phyloP scores from a whole-genome alignment of 2,329 filamentous ascomycete genomes.

The Pseudogymnoascus sp. region DNA sequence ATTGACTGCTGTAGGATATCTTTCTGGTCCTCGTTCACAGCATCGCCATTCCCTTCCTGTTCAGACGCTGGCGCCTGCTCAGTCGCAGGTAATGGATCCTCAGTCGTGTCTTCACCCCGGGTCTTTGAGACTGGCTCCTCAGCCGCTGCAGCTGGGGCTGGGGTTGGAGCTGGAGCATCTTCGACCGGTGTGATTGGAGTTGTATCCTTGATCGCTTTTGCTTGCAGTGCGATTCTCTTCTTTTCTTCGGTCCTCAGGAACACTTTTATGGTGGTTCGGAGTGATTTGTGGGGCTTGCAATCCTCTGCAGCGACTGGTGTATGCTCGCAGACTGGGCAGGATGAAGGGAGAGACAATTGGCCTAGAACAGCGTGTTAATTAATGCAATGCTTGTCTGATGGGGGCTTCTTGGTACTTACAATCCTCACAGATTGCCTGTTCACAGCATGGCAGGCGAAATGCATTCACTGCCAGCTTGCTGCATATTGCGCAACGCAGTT shows the following conservation, averaged over 20 bases:
- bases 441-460: slow-evolving; percentile 87
- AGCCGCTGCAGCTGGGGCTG: slow-evolving; percentile 11
- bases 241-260: slow-evolving; percentile 89
- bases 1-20: slow-evolving; percentile 33
- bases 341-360: slow-evolving; percentile 65
- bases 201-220: slow-evolving; percentile 32
- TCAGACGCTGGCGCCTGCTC: slow-evolving; percentile 11
- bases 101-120: slow-evolving; percentile 12
- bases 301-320: slow-evolving; percentile 77
- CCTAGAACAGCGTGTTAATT: slow-evolving; percentile 40
- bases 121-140: slow-evolving; percentile 4
- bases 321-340: slow-evolving; percentile 90
- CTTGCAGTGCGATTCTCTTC: slow-evolving; percentile 63
- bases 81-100: slow-evolving; percentile 9
- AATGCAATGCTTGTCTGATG: slow-evolving; percentile 9
- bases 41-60: slow-evolving; percentile 11
- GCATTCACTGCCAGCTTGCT: slow-evolving; percentile 86
- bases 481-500: slow-evolving; percentile 89
- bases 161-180: slow-evolving; percentile 11
- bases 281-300: slow-evolving; percentile 79
- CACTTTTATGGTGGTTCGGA: slow-evolving; percentile 87
- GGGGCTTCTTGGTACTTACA: slow-evolving; percentile 47
- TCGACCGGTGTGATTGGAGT: slow-evolving; percentile 28
- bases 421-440: slow-evolving; percentile 83
- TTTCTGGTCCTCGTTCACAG: slow-evolving; percentile 22